Conservation (phyloP, 2,329 filamentous ascomycete species). For the Mycosphaerella sp. region DNA sequence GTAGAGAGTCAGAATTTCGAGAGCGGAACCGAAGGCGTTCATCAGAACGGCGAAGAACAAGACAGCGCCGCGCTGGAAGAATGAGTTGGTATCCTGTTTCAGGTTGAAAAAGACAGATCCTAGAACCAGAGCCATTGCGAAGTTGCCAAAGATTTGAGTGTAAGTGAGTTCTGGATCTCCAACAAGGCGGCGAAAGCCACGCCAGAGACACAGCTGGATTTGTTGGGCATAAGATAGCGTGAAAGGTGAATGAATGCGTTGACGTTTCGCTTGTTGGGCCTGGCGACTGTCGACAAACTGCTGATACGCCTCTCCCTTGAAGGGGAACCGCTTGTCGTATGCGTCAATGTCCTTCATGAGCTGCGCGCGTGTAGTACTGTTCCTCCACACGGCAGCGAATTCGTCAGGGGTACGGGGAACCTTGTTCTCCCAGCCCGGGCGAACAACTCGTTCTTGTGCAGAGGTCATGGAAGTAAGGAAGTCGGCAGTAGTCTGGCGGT, state of each 20-base stretch:
- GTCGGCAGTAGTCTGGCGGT: slow-evolving; percentile 65
- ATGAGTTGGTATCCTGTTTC: slow-evolving; percentile 56
- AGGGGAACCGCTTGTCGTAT: slow-evolving; percentile 42
- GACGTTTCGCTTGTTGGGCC: slow-evolving; percentile 42
- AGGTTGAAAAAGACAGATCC: slow-evolving; percentile 77
- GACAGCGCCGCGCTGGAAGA: slow-evolving; percentile 71
- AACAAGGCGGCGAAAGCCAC: slow-evolving; percentile 68
- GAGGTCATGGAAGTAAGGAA: slow-evolving; percentile 70
- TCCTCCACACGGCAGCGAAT: slow-evolving; percentile 49
- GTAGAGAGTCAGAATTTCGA: slow-evolving; percentile 82
- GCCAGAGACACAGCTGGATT: slow-evolving; percentile 68
- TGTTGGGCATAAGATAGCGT: slow-evolving; percentile 74
- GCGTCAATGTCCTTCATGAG: slow-evolving; percentile 42
- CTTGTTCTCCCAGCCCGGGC: slow-evolving; percentile 39
- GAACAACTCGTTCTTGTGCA: slow-evolving; percentile 42
- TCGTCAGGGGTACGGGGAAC: slow-evolving; percentile 47
- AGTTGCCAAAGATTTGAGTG: slow-evolving; percentile 63
- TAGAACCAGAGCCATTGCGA: slow-evolving; percentile 69
- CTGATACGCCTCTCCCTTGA: slow-evolving; percentile 41
- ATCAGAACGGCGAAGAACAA: slow-evolving; percentile 84
- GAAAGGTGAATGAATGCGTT: slow-evolving; percentile 67
- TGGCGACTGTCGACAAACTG: slow-evolving; percentile 43
- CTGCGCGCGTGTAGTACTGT: slow-evolving; percentile 44
- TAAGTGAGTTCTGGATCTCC: slow-evolving; percentile 72
- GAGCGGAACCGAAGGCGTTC: slow-evolving; percentile 73